A percentile compares a stretch with the other conserved stretches of the same genome.
Evolutionary conservation across 768 basidiomycete genomes (phyloP).

Genomic region (Trametes punicea): DNA sequence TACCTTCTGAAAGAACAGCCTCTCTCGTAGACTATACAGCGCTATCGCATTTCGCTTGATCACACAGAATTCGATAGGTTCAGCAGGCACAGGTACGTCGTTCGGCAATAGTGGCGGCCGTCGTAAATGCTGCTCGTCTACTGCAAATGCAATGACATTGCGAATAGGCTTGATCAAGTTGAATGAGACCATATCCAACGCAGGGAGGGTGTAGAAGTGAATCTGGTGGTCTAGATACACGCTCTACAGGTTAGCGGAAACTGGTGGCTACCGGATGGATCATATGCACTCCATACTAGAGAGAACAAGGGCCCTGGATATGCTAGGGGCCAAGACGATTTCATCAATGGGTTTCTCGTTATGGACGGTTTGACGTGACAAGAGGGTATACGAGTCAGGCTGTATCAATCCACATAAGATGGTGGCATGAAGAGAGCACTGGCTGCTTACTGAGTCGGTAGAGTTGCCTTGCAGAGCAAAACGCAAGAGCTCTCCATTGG

Average conservation of each 20-base stretch:
- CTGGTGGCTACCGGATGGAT: slow-evolving; percentile 8
- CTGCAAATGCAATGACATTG: slow-evolving; percentile 74
- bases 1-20: slow-evolving; percentile 60
- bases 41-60: slow-evolving; percentile 65
- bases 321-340: slow-evolving; percentile 73
- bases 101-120: slow-evolving; percentile 44
- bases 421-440: not conserved
- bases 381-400: slow-evolving; percentile 27
- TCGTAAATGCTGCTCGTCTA: slow-evolving; percentile 72
- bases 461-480: slow-evolving; percentile 67
- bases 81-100: slow-evolving; percentile 37
- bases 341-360: slow-evolving; percentile 73
- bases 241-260: not conserved
- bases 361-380: slow-evolving; percentile 58
- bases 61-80: slow-evolving; percentile 67
- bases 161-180: slow-evolving; percentile 70
- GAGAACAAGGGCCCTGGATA: slow-evolving; percentile 70
- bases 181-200: slow-evolving; percentile 65
- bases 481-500: slow-evolving; percentile 80
- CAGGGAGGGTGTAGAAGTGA: slow-evolving; percentile 77
- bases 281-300: slow-evolving; percentile 51
- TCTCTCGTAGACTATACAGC: slow-evolving; percentile 64
- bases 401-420: not conserved
- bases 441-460: slow-evolving; percentile 41
- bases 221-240: slow-evolving; percentile 66